Evolutionary conservation across 1,139 yeast species (phyloP), one percentile per base, ranked within the genome.

Genomic region (Candida glucosophila): DNA sequence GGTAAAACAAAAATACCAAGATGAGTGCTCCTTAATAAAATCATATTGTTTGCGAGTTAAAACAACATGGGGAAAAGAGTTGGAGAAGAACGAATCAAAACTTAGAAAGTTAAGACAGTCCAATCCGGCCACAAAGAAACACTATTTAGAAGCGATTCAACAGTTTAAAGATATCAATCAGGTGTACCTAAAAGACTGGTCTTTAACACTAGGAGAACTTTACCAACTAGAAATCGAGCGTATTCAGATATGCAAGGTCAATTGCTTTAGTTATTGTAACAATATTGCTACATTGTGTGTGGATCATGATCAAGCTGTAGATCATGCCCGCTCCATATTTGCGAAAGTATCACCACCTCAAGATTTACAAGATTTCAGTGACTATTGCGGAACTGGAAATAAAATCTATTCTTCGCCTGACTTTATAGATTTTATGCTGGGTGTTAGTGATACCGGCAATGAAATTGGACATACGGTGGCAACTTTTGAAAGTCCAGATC

Each of bases 201-300:
- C 69, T 28, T 53, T 62, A 12, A 65, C 83, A 1, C 69, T 88
- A 22, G 73, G 67, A 34, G 76, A 74, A 37, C 64, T 83, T 34
- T 93, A 88, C 51, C 73, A 65, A 32, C 55, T 83, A 35, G 98
- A 90, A 46, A 72, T 73, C 26, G 86, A 82, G 41, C 67, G 95
- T 36, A 73, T 86, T 29, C 80, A 80, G 40, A 69, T 77, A 32
- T 47, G 83, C 30, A 83, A 86, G 42, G 63, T 80, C 11, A 82
- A 79, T 42, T 53, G 92, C 36, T 92, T 95, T 78, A 80, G 77
- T 22, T 88, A 68, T 48, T 77, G 94, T 28, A 85, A 85, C 48
- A 66, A 77, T 27, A 63, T 80, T 8, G 82, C 93, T 4, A 67
- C 85, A 0, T 66, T 77, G 5, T 83, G 94, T 46, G 90, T 85